phyloP scores from a whole-genome alignment of 192 early-diverging fungal species.

The Backusella liffmaniae region DNA sequence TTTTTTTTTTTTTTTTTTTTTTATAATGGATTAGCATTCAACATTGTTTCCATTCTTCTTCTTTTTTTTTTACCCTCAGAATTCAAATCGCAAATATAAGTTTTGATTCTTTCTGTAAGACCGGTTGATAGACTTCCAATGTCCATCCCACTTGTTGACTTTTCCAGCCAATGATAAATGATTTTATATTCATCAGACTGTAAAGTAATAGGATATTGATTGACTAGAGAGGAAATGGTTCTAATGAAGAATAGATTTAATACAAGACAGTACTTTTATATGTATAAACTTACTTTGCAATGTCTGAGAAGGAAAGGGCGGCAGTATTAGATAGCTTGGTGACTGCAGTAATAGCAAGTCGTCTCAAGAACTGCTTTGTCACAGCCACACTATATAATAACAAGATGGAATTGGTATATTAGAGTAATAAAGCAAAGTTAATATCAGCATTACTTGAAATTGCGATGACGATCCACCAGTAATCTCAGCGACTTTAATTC shows the following conservation, averaged over 20 bases:
- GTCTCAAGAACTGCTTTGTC: slow-evolving; percentile 21
- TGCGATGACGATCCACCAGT: slow-evolving; percentile 28
- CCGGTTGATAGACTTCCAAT: background rate
- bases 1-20: too few species aligned
- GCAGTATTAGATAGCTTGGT: slow-evolving; percentile 10
- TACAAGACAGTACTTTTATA: background rate
- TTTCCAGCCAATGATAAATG: slow-evolving; percentile 16
- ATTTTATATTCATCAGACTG: slow-evolving; percentile 19
- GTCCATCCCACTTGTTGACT: background rate
- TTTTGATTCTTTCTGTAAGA: slow-evolving; percentile 14
- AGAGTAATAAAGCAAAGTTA: background rate
- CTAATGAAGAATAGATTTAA: background rate
- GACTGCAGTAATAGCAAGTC: slow-evolving; percentile 14
- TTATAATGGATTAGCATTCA: background rate
- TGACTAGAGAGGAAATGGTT: slow-evolving; percentile 25
- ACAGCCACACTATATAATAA: slow-evolving; percentile 14
- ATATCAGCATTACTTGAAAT: slow-evolving; percentile 20
- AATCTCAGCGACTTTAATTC: slow-evolving; percentile 34
- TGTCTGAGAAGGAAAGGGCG: slow-evolving; percentile 25
- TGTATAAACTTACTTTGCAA: slow-evolving; percentile 25
- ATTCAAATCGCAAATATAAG: slow-evolving; percentile 21
- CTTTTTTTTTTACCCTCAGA: slow-evolving; percentile 5
- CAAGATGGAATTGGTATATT: background rate
- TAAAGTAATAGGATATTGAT: slow-evolving; percentile 13
- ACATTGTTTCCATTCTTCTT: background rate